Evolutionary conservation across 768 basidiomycete genomes (phyloP).

Genomic region (Trametes elegans): DNA sequence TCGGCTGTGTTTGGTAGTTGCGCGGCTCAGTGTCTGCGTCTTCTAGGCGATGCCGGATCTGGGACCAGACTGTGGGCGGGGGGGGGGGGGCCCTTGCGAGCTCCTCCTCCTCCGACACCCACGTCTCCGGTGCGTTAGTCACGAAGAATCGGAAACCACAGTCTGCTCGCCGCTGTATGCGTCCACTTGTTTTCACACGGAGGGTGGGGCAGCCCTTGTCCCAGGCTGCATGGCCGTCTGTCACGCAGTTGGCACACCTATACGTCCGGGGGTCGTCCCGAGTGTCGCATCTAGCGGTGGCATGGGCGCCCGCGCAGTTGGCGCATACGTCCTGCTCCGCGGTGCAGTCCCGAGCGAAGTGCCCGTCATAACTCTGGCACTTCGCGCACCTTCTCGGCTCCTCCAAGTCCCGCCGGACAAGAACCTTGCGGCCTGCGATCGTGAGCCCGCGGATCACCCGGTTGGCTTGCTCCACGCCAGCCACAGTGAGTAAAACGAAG

Average conservation of each 20-base stretch:
- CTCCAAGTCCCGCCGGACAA: conserved; percentile 14
- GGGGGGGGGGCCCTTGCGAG: background rate
- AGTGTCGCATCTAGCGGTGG: conserved; percentile 19
- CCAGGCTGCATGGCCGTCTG: conserved; percentile 31
- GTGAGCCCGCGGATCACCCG: conserved; percentile 23
- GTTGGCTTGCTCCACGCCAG: conserved; percentile 24
- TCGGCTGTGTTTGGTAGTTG: background rate
- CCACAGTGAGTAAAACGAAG: conserved; percentile 26
- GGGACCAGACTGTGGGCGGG: conserved; percentile 8
- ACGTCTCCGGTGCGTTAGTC: background rate
- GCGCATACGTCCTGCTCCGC: conserved; percentile 16
- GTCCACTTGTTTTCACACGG: background rate
- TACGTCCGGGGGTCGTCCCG: background rate
- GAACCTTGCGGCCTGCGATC: conserved; percentile 16
- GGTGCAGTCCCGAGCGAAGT: conserved; percentile 20
- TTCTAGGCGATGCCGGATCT: background rate
- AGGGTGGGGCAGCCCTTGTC: conserved; percentile 24
- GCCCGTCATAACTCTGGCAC: conserved; percentile 23
- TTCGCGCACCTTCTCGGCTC: conserved; percentile 30
- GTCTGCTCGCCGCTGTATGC: background rate
- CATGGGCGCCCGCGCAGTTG: conserved; percentile 23
- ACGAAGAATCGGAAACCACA: conserved; percentile 11
- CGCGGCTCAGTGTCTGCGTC: background rate
- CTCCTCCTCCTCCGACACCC: conserved; percentile 4
- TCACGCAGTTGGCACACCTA: conserved; percentile 30